Evolutionary conservation across 768 basidiomycete species (phyloP), one percentile per base, ranked within the genome.

Genomic region (Auriscalpium vulgare): DNA sequence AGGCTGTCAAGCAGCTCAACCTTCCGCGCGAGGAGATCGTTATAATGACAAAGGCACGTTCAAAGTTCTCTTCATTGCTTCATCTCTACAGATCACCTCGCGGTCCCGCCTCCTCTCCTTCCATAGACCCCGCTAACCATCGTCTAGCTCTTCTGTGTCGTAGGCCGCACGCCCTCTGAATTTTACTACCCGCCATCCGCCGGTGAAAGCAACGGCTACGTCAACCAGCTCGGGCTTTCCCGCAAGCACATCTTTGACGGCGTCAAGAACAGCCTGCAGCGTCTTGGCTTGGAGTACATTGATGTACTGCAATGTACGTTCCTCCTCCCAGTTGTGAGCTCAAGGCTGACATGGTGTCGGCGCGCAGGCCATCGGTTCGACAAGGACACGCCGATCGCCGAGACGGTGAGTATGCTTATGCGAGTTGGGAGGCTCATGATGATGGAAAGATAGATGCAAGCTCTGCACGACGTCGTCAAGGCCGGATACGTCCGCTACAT

Each of bases 181-280:
- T 16, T 72, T 75, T 43, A 67, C 76, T 49, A 61, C 74, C 47
- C 74, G 75, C 57, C 76, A 75, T 64, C 62, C 68, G 29, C 59
- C 6, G 55, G 58, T 19, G 61, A 65, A n/a, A 37, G 59, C 7
- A 50, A 59, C 4, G 67, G 68, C 10, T 68, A 65, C 54, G 65
- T 67, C 10, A 72, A 71, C 57, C 58, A 64, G 23, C 29, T 46
- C 9, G 66, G 66, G 14, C 54, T 67, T 0, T 50, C 57, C 11
- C 61, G 71, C 23, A 70, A 78, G 72, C 76, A 78, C 57, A 78
- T 81, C 59, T 78, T 81, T 59, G 78, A 75, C 43, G 61, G 70
- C 8, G 72, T 80, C 54, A 67, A 77, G 53, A 65, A 62, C 2
- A 71, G 68, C 17, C 64, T 78, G 29, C 63, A 74, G 59, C 59